Evolutionary conservation across 2,329 filamentous ascomycete genomes (phyloP).

Genomic region (Colletotrichum brevisporum): DNA sequence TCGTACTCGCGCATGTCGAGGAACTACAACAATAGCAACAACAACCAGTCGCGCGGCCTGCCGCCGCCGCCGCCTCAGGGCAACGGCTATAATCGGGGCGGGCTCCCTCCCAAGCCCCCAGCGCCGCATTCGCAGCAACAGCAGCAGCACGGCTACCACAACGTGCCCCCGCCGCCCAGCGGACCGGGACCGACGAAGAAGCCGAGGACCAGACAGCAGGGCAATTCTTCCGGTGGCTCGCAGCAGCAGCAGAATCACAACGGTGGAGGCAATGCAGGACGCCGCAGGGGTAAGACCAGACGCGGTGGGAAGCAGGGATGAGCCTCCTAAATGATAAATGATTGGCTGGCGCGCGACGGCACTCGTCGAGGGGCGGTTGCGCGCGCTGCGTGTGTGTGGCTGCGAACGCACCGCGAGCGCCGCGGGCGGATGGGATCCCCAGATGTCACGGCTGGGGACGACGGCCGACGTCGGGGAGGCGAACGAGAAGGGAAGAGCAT

Average conservation of each 20-base stretch:
- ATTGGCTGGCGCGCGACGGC: slow-evolving; percentile 29
- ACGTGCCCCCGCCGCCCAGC: slow-evolving; percentile 32
- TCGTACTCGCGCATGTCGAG: slow-evolving; percentile 41
- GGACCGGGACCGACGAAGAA: slow-evolving; percentile 37
- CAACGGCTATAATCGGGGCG: slow-evolving; percentile 22
- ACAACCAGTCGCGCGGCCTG: slow-evolving; percentile 23
- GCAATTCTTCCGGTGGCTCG: slow-evolving; percentile 24
- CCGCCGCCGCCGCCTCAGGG: slow-evolving; percentile 13
- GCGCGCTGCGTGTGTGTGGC: not conserved
- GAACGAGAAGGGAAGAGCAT: slow-evolving; percentile 5
- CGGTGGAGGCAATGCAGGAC: slow-evolving; percentile 17
- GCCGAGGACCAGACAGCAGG: slow-evolving; percentile 26
- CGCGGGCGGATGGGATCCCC: slow-evolving; percentile 8
- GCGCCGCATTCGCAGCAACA: slow-evolving; percentile 30
- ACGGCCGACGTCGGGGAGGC: slow-evolving; percentile 11
- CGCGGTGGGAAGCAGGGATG: slow-evolving; percentile 40
- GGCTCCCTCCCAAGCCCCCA: slow-evolving; percentile 36
- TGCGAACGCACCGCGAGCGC: not conserved
- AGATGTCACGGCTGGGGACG: slow-evolving; percentile 9
- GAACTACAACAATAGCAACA: slow-evolving; percentile 33
- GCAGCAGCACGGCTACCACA: slow-evolving; percentile 35
- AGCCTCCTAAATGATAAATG: slow-evolving; percentile 16
- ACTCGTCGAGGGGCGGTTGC: not conserved
- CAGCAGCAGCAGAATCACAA: slow-evolving; percentile 31
- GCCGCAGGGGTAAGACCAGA: slow-evolving; percentile 37